Evolutionary conservation across 495 filamentous ascomycete species (phyloP), one percentile per base, ranked within the genome.

Genomic region (Schizothecium vesticola): DNA sequence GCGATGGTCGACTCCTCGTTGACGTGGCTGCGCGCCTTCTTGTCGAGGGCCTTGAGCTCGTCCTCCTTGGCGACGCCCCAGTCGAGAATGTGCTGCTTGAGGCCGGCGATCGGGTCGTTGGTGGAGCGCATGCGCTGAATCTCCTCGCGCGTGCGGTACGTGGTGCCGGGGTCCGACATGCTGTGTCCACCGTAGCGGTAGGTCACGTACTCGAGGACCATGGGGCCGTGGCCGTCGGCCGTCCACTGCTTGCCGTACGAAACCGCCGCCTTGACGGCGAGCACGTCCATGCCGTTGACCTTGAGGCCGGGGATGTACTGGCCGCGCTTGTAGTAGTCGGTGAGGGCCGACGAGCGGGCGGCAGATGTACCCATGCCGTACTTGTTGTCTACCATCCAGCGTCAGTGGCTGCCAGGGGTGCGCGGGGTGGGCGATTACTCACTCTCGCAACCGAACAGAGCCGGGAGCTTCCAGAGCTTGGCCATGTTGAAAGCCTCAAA

Each of bases 401-500:
- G 64, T 71, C 25, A 59, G 2, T 23, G 1, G 55, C 24, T 55
- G 23, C 10, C 36, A 55, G 26, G 24, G 24, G 2, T 8, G 1
- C 28, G 3, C 51, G 22, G 28, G 7, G 36, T 1, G 31, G 4
- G 16, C 10, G 56, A 21, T 23, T 68, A 87, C 90, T 74, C 87
- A 97, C 94, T 99, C 84, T 99, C 95, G 81, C 95, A 99, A 69
- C 93, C 94, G 78, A 99, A 99, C 60, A 99, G 88, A 67, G 92
- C 87, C 56, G 95, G 95, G 23, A 99, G 82, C 66, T 95, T 94
- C 95, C 95, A 99, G 68, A 99, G 90, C 88, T 97, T 97, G 60
- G 95, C 95, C 95, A 99, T 99, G 89, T 99, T 99, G 88, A 97
- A 99, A 66, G 95, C 93, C 86, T 99, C 95, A 77, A 99, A 99